Base-by-base conservation (phyloP, 768 basidiomycete species). In the Punctularia strigosozonata region DNA sequence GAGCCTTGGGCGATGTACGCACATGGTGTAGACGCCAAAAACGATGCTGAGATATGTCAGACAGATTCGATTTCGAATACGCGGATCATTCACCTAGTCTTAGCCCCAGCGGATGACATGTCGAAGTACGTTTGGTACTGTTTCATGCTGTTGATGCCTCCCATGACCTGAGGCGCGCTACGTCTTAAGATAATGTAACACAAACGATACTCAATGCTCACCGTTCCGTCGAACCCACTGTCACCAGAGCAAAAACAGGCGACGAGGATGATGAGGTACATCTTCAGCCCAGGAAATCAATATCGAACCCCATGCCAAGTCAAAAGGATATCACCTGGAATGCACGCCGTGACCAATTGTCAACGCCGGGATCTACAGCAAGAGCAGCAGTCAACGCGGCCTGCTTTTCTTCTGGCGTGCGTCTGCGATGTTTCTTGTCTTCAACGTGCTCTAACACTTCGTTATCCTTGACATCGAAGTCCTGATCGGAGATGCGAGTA, bases 161-260 rank as follows among this genome's bases (percentile, higher is more conserved):
- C 61, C 71, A 73, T 72, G 41, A 71, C 68, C 66, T 66, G 34
- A 30, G n/a, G 36, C 20, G 8, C 30, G 15, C 20, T 21, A 48
- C 64, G 21, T n/a, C n/a, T n/a, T n/a, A n/a, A n/a, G n/a, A n/a
- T n/a, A n/a, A n/a, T n/a, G n/a, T n/a, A n/a, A n/a, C n/a, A n/a
- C n/a, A n/a, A n/a, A n/a, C n/a, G n/a, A n/a, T n/a, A n/a, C n/a
- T n/a, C n/a, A n/a, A n/a, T n/a, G n/a, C n/a, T n/a, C 36, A 69
- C 69, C 24, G 72, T 73, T 8, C 66, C 65, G 48, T 74, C 72
- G 43, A 74, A 72, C 5, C 71, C 71, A 42, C 60, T 68, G 50
- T 71, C 69, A 18, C 69, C 68, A 3, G 68, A 64, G 46, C 69
- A 72, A 47, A 63, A 69, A 41, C 66, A 69, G 8, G 62, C 61